Base-by-base conservation (phyloP, 495 filamentous ascomycete species). In the Penicillium odoratum region DNA sequence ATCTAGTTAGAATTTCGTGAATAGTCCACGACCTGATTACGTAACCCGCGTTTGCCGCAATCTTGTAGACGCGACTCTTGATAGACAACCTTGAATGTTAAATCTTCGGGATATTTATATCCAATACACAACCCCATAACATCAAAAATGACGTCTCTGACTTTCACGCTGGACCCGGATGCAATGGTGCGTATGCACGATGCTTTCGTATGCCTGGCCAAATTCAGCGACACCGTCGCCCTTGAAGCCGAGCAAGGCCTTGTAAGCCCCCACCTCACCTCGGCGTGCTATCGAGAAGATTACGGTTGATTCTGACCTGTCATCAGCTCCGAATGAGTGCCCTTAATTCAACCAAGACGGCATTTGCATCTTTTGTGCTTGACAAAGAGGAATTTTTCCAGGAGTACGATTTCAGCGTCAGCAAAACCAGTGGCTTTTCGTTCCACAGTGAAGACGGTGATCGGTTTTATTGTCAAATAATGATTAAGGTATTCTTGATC, bases 321-420 rank as follows among this genome's bases (percentile, higher is more conserved):
- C 31, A 11, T 8, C 42, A 96, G 89, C 84, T 97, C 46, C 82
- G 87, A 18, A 68, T 98, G 49, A 92, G 90, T 34, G 86, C 90
- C 3, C 77, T 98, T 40, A 98, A 98, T 73, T 82, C 86, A n/a
- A 91, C 92, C 15, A 96, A 95, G 67, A 95, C 94, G 21, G 92
- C 92, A 42, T 97, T 97, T 74, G 85, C 88, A 0, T 90, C 90
- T 15, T 90, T 96, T 63, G 82, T 82, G 11, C 85, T 97, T 38
- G 83, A 88, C 48, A 81, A 80, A 28, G 79, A 78, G 54, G 74
- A 76, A n/a, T 98, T 97, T 74, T 98, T 97, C 67, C 83, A 88
- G 26, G 80, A 79, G 25, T 98, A 96, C 69, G 62, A 66, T 0
- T 78, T 78, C 43, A 62, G 56, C 10, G 26, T 65, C 3, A 48